Evolutionary conservation across 208 protist genomes (phyloP).

Genomic region (Wallacemonas sp.): DNA sequence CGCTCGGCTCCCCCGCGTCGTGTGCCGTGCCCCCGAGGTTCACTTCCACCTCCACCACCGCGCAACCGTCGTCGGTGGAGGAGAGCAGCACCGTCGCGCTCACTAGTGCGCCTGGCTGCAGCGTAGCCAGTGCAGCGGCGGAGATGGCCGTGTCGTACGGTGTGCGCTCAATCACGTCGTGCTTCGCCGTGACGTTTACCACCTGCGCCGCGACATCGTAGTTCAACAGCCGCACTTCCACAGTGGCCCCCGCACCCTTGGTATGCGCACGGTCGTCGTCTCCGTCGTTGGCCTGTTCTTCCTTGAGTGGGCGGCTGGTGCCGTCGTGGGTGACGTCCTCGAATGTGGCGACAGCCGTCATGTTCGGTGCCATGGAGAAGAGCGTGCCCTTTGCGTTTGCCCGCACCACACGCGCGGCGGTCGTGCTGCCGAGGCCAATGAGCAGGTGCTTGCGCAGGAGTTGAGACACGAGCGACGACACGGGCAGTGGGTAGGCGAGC

Average conservation of each 20-base stretch:
- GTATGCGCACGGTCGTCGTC: neutral
- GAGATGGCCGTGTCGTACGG: slow-evolving; percentile 50
- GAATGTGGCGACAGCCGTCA: slow-evolving; percentile 67
- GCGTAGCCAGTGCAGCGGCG: slow-evolving; percentile 23
- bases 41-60: slow-evolving; percentile 64
- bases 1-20: too few relatives aligned
- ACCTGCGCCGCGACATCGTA: slow-evolving; percentile 71
- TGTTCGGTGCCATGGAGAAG: slow-evolving; percentile 40
- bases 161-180: slow-evolving; percentile 65
- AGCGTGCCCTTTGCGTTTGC: slow-evolving; percentile 57
- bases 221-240: slow-evolving; percentile 83
- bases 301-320: neutral
- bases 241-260: neutral
- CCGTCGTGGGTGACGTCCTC: slow-evolving; percentile 35
- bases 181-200: slow-evolving; percentile 65
- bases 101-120: slow-evolving; percentile 43
- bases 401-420: slow-evolving; percentile 52
- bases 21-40: too few relatives aligned
- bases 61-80: slow-evolving; percentile 78
- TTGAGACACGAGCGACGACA: slow-evolving; percentile 43
- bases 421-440: slow-evolving; percentile 74
- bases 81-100: slow-evolving; percentile 63
- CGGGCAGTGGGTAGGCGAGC: slow-evolving; percentile 41
- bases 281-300: neutral
- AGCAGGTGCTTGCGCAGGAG: slow-evolving; percentile 84